Base-by-base conservation (phyloP, 208 protist species). In the Crithidia acanthocephali region DNA sequence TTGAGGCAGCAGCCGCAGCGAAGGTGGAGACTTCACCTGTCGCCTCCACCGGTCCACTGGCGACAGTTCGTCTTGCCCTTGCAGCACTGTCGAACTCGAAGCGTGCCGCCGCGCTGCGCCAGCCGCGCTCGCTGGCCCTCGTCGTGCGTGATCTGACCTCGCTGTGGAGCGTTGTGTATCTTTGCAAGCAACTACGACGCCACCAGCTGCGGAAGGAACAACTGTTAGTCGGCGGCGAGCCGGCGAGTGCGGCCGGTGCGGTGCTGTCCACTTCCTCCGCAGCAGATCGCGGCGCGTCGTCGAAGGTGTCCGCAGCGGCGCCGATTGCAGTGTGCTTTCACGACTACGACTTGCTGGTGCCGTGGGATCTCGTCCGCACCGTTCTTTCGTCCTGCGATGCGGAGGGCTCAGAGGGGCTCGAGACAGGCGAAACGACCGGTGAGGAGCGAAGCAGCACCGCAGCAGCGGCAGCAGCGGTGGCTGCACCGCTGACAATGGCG, bases 341-440 rank as follows among this genome's bases (percentile, higher is more conserved):
- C 59, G 81, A 86, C 53, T 78, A 74, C 44, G 81, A 82, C 20
- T 50, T 86, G 18, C 72, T 86, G 3, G 5, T 86, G 3, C 69
- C 76, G 22, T 65, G 60, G 45, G 61, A 68, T 50, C 28, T 78
- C 1, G 50, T 82, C 20, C 28, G 60, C 28, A n/a, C 30, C 30
- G 18, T 68, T 5, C 28, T 66, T 11, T 15, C 37, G 9, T 25
- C 23, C 30, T 7, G 22, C 13, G 30, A 18, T 11, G 25, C 1
- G 16, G 28, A 40, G 20, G 25, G 15, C 23, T n/a, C 51, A 35
- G 51, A 11, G 9, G 33, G 27, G 27, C 13, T 6, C 37, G 37
- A 13, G 9, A 2, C 51, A 9, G 25, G 8, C 9, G 51, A 25
- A 28, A 22, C 28, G 9, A 57, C 4, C 11, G 52, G 9, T 16